A percentile compares a stretch with the other conserved stretches of the same genome.
These are phyloP conservation scores for Stagonosporopsis chrysanthemi DNA, from an alignment of 2,329 filamentous ascomycete species.

Conservation along the genomic window DNA sequence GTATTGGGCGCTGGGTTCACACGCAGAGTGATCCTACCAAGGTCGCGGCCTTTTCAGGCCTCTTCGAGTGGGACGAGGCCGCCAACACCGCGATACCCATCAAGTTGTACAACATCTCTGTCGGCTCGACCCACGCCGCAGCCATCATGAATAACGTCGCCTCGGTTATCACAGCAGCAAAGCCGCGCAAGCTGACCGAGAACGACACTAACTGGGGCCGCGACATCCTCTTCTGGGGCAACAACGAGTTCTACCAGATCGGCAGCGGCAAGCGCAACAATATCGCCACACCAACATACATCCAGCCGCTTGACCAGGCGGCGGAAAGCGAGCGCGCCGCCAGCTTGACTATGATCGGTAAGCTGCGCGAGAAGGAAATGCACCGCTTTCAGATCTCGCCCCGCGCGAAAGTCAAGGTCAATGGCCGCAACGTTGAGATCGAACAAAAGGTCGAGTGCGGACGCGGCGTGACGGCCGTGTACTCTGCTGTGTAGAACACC, in stretches of 20 bases:
- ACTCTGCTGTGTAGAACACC: slow-evolving; percentile 62
- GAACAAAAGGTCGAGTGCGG: slow-evolving; percentile 93
- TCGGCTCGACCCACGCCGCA: slow-evolving; percentile 81
- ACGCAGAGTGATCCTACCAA: slow-evolving; percentile 79
- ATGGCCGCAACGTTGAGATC: slow-evolving; percentile 74
- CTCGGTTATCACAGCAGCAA: slow-evolving; percentile 62
- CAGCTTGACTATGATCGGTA: slow-evolving; percentile 30
- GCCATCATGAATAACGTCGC: slow-evolving; percentile 86
- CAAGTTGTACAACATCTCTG: slow-evolving; percentile 73
- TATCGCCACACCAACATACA: slow-evolving; percentile 75
- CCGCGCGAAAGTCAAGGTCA: slow-evolving; percentile 71
- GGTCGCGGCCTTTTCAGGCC: slow-evolving; percentile 80
- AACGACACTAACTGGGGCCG: slow-evolving; percentile 87
- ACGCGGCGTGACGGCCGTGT: slow-evolving; percentile 80
- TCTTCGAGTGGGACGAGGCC: slow-evolving; percentile 86
- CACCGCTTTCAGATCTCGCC: slow-evolving; percentile 85
- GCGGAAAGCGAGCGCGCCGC: slow-evolving; percentile 56
- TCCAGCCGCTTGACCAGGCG: slow-evolving; percentile 74
- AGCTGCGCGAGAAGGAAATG: slow-evolving; percentile 69
- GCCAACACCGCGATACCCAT: slow-evolving; percentile 76
- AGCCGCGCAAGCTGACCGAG: slow-evolving; percentile 49
- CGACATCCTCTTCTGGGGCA: slow-evolving; percentile 92
- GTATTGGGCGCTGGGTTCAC: slow-evolving; percentile 89
- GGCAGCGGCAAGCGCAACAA: slow-evolving; percentile 92
- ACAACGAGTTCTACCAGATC: slow-evolving; percentile 92